These are phyloP conservation scores for Podospora appendiculata DNA, from an alignment of 495 filamentous ascomycete species.

Conservation along the genomic window DNA sequence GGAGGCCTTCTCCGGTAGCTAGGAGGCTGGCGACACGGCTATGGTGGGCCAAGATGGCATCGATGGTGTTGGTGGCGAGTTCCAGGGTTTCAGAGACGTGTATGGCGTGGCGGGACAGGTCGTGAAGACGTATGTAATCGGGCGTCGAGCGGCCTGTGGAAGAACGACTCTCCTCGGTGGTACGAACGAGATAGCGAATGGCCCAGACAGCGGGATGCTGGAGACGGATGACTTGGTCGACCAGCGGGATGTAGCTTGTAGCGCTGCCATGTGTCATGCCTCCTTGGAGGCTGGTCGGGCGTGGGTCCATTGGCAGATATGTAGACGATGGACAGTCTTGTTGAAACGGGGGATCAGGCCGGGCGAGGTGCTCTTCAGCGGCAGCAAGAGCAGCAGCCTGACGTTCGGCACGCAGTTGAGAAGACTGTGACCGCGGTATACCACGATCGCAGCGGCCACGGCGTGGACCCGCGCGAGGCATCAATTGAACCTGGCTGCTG, in stretches of 20 bases:
- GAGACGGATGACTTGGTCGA: no score
- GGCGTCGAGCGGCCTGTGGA: no score
- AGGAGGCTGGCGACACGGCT: constrained; percentile 2
- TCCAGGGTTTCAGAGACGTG: constrained; percentile 40
- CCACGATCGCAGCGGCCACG: background rate
- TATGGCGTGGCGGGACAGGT: constrained; percentile 40
- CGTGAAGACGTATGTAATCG: constrained; percentile 34
- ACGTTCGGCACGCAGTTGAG: background rate
- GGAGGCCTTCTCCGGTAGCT: background rate
- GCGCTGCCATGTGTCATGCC: no score
- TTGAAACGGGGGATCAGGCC: background rate
- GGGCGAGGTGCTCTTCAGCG: background rate
- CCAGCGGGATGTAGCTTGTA: no score
- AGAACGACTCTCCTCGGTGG: no score
- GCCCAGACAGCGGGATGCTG: no score
- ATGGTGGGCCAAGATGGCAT: constrained; percentile 27
- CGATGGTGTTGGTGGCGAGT: constrained; percentile 27
- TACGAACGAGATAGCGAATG: no score
- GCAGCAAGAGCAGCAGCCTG: background rate
- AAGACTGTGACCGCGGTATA: background rate
- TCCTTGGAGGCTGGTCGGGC: no score
- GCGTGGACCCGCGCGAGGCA: background rate
- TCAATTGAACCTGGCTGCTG: background rate
- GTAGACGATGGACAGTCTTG: background rate
- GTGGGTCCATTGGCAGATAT: no score